Conservation (phyloP, 495 filamentous ascomycete genomes). For the Aspergillus egyptiacus region DNA sequence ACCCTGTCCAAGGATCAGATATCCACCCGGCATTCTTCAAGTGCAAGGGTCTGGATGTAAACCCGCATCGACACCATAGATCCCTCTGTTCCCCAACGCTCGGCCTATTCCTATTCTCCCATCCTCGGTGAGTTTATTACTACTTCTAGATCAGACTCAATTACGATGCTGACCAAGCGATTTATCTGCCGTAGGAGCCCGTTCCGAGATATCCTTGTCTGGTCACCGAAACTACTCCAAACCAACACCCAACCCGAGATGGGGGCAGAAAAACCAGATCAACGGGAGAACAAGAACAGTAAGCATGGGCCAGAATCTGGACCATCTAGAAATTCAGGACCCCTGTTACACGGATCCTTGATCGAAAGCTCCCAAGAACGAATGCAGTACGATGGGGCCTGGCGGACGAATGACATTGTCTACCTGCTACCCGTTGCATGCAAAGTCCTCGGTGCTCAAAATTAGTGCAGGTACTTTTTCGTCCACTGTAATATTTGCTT, state of each 20-base stretch:
- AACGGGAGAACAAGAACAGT: background rate
- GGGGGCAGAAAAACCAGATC: too few relatives aligned
- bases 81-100: background rate
- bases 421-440: background rate
- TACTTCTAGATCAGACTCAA: background rate
- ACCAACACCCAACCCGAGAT: background rate
- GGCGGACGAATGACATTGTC: constrained; percentile 3
- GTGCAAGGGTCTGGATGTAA: background rate
- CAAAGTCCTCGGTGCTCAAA: constrained; percentile 7
- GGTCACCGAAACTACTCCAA: constrained; percentile 12
- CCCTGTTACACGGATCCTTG: constrained; percentile 12
- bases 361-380: constrained; percentile 6
- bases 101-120: background rate
- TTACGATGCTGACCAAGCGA: background rate
- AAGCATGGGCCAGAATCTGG: background rate
- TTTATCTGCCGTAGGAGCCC: background rate
- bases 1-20: background rate
- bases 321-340: constrained; percentile 7
- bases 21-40: background rate
- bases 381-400: constrained; percentile 1
- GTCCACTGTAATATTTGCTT: background rate
- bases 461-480: constrained; percentile 11
- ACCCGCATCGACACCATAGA: background rate
- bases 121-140: constrained; percentile 2
- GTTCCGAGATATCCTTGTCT: too few relatives aligned